Percentiles rank a stretch among this genome's conserved stretches.
Evolutionary conservation across 2,329 filamentous ascomycete species (phyloP).

Genomic region (Alternaria novae-zelandiae): DNA sequence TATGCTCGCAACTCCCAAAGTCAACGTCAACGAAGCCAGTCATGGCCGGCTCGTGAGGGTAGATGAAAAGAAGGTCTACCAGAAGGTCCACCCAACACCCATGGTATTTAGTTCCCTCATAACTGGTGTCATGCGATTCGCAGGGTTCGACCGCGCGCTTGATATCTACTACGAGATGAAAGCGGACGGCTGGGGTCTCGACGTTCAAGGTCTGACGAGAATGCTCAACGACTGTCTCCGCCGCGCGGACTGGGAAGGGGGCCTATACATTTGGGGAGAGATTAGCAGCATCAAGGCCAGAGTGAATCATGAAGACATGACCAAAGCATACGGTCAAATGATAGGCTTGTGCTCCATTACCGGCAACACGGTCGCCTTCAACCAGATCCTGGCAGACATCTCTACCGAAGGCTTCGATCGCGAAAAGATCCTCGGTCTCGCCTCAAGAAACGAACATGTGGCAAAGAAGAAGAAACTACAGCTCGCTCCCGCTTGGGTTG

Average conservation of each 20-base stretch:
- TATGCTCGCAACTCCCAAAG: slow-evolving; percentile 49
- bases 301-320: slow-evolving; percentile 28
- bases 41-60: slow-evolving; percentile 34
- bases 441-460: slow-evolving; percentile 19
- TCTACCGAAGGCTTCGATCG: slow-evolving; percentile 30
- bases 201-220: slow-evolving; percentile 46
- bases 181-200: slow-evolving; percentile 55
- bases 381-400: slow-evolving; percentile 39
- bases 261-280: slow-evolving; percentile 51
- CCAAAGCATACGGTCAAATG: slow-evolving; percentile 41
- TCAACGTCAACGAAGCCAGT: slow-evolving; percentile 44
- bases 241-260: slow-evolving; percentile 45
- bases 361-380: slow-evolving; percentile 40
- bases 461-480: slow-evolving; percentile 19
- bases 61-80: slow-evolving; percentile 44
- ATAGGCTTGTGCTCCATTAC: slow-evolving; percentile 41
- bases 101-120: slow-evolving; percentile 53
- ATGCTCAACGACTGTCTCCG: slow-evolving; percentile 52
- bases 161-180: slow-evolving; percentile 52
- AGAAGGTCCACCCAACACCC: slow-evolving; percentile 53
- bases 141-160: slow-evolving; percentile 53
- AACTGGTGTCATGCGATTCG: slow-evolving; percentile 52
- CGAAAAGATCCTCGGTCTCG: slow-evolving; percentile 31
- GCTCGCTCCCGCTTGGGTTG: slow-evolving; percentile 36
- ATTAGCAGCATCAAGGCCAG: slow-evolving; percentile 43